These are phyloP conservation scores for Ceratobasidium theobromae DNA, from an alignment of 1,284 basidiomycete genomes.

Conservation along the genomic window DNA sequence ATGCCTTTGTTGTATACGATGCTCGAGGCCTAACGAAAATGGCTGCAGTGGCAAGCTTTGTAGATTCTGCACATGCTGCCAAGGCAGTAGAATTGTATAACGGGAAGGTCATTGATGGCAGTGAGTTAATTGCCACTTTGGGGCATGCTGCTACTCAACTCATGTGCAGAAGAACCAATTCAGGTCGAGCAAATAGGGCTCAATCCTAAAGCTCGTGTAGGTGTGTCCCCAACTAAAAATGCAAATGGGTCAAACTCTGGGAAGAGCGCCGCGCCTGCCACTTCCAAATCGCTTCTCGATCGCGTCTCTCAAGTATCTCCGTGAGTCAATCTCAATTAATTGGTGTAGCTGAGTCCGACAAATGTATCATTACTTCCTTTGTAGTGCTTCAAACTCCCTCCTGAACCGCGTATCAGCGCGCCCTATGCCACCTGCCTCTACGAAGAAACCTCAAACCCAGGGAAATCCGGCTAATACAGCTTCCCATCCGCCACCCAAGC, in stretches of 20 bases:
- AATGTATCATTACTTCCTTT: neutral
- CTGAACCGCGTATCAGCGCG: constrained; percentile 16
- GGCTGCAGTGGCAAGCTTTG: constrained; percentile 24
- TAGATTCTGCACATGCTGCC: constrained; percentile 5
- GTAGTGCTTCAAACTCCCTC: neutral
- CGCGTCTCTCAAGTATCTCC: neutral
- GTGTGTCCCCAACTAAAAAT: neutral
- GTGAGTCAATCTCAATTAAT: neutral
- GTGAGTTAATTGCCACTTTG: neutral
- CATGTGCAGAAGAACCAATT: constrained; percentile 16
- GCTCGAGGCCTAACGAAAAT: constrained; percentile 15
- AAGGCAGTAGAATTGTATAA: constrained; percentile 26
- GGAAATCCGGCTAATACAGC: neutral
- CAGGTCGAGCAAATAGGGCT: constrained; percentile 22
- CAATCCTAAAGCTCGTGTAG: constrained; percentile 19
- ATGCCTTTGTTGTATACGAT: constrained; percentile 18
- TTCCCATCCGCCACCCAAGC: constrained; percentile 18
- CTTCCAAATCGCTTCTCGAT: neutral
- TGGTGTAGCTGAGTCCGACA: neutral
- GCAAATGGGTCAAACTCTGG: neutral
- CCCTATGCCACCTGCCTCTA: neutral
- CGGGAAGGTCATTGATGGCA: constrained; percentile 29
- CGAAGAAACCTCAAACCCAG: neutral
- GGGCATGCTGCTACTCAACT: neutral
- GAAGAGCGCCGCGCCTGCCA: too few species aligned